Evolutionary conservation across 2,329 filamentous ascomycete species (phyloP), one percentile per base, ranked within the genome.

Genomic region (Bipolaris cookei): DNA sequence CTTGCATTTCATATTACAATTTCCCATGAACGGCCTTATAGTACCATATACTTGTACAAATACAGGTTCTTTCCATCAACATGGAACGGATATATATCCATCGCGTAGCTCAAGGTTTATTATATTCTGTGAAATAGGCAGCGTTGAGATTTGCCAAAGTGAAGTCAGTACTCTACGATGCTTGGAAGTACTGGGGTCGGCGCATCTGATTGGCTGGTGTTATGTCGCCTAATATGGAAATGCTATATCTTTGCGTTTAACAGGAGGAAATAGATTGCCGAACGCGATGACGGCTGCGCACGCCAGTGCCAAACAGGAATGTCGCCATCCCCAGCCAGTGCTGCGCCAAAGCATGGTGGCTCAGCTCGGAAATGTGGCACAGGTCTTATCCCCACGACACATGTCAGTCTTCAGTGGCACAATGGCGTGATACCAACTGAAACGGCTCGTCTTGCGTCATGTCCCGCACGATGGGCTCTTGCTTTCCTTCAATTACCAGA

Each of bases 221-320:
- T 5, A 38, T 23, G 37, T 32, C 18, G 49, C 49, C 62, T 64
- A 69, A 70, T 70, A 35, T 71, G 58, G 56, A 58, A 47, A 47
- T 67, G 56, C 60, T 65, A 63, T 65, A 59, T 41, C 20, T 20
- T 25, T 42, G 39, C 39, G 41, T 28, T 38, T 47, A 54, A 52
- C 51, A 44, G 57, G 46, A 48, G 25, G 52, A 20, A 41, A 46
- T 51, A 56, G 23, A 61, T 54, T 57, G 54, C 47, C 65, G 43
- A 62, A 58, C 61, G 45, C 56, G 46, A 38, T 44, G 50, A 39
- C 18, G 25, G 32, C 23, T 30, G 14, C 42, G 35, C 30, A 16
- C 23, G 35, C 43, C 28, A 41, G 21, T 10, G 30, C 42, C 52
- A 32, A 54, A 38, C 23, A 44, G 21, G n/a, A 35, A 51, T 37